Evolutionary conservation across 441 rosid genomes (phyloP).

Genomic region (Croton laevigatus): DNA sequence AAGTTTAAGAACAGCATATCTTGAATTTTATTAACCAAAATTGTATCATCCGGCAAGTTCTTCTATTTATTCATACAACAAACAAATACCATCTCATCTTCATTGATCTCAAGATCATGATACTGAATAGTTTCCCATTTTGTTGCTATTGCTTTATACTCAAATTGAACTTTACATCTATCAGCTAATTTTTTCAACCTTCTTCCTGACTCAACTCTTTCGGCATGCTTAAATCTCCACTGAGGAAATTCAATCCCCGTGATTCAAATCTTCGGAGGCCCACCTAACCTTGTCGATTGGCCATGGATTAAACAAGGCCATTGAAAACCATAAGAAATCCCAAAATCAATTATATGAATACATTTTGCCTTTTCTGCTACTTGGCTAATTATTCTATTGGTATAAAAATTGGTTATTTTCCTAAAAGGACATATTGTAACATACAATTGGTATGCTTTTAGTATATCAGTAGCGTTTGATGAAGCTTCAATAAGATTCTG

Average conservation of each 20-base stretch:
- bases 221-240: conserved; percentile 47
- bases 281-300: conserved; percentile 36
- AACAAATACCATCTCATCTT: conserved; percentile 50
- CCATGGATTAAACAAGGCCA: conserved; percentile 44
- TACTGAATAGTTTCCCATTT: conserved; percentile 50
- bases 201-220: conserved; percentile 50
- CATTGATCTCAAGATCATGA: conserved; percentile 56
- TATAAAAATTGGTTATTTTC: conserved; percentile 29
- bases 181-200: conserved; percentile 45
- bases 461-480: conserved; percentile 30
- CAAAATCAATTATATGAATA: conserved; percentile 62
- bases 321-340: conserved; percentile 57
- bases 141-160: conserved; percentile 43
- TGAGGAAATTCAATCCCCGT: conserved; percentile 57
- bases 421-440: conserved; percentile 37
- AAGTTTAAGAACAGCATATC: conserved; percentile 54
- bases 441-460: conserved; percentile 52
- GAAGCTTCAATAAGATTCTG: background rate
- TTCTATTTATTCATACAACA: conserved; percentile 51
- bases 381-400: conserved; percentile 25
- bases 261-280: conserved; percentile 51
- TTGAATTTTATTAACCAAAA: conserved; percentile 41
- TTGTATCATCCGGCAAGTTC: conserved; percentile 68
- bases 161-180: conserved; percentile 43
- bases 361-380: conserved; percentile 32